Conservation (phyloP, 1,284 basidiomycete species). For the Rhodotorula sp. region DNA sequence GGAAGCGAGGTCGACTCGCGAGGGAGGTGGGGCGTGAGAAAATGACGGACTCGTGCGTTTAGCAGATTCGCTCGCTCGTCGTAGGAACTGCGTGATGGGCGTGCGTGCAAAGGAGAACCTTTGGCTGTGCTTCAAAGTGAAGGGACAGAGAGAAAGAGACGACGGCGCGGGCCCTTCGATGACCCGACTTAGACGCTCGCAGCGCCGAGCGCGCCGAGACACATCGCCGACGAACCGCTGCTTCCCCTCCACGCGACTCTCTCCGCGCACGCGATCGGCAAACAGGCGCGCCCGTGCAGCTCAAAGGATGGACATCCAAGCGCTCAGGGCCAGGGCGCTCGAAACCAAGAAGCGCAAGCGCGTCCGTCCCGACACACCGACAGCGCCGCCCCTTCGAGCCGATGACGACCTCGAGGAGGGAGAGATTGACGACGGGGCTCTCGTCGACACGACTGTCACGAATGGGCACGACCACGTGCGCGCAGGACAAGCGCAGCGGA, state of each 20-base stretch:
- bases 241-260: not conserved
- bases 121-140: not conserved
- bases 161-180: not conserved
- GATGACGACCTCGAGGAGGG: conserved; percentile 28
- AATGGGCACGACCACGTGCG: not conserved
- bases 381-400: not conserved
- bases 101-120: not conserved
- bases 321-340: conserved; percentile 20
- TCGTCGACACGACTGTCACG: not conserved
- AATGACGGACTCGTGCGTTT: conserved; percentile 16
- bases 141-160: not conserved
- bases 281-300: no score
- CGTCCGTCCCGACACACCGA: not conserved
- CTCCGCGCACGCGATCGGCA: no score
- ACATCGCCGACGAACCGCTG: not conserved
- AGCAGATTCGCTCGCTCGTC: not conserved
- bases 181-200: not conserved
- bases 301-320: conserved; percentile 23
- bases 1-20: not conserved
- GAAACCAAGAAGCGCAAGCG: conserved; percentile 31
- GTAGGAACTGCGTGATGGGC: not conserved
- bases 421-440: conserved; percentile 24
- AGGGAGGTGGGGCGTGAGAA: not conserved
- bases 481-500: not conserved
- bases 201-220: not conserved